Evolutionary conservation across 257 asterid species (phyloP).

Genomic region (Agastache rugosa): DNA sequence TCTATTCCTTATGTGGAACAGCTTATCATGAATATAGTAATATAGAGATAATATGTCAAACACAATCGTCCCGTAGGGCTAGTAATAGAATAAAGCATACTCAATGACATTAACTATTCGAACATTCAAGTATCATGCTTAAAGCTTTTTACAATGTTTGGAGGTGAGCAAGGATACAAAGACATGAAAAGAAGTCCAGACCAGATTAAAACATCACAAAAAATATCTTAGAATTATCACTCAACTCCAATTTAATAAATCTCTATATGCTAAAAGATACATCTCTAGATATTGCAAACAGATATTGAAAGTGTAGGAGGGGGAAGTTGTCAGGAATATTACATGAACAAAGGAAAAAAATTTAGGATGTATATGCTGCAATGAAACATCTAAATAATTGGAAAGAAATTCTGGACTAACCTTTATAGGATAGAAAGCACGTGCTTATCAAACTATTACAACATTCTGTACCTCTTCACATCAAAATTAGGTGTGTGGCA

Average conservation of each 20-base stretch:
- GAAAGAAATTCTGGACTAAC: constrained; percentile 31
- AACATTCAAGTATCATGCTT: background rate
- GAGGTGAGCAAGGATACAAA: background rate
- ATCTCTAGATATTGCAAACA: background rate
- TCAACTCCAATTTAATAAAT: background rate
- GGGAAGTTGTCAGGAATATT: background rate
- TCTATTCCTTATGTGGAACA: background rate
- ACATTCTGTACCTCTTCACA: constrained; percentile 48
- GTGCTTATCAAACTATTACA: constrained; percentile 42
- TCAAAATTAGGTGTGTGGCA: constrained; percentile 52
- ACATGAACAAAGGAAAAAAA: constrained; percentile 7
- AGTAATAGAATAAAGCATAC: background rate
- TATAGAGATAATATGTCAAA: background rate
- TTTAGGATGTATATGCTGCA: constrained; percentile 7
- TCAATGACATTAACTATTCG: background rate
- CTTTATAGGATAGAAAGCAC: constrained; percentile 30
- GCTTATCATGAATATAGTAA: background rate
- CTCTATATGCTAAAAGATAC: background rate
- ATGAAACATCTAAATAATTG: background rate
- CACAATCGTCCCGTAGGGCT: background rate
- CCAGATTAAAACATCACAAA: background rate
- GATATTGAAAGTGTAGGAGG: background rate
- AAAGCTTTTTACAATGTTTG: background rate
- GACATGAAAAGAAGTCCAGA: background rate
- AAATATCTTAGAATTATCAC: background rate